These are phyloP conservation scores for Phellopilus nigrolimitatus DNA, from an alignment of 1,284 basidiomycete species.

Conservation along the genomic window DNA sequence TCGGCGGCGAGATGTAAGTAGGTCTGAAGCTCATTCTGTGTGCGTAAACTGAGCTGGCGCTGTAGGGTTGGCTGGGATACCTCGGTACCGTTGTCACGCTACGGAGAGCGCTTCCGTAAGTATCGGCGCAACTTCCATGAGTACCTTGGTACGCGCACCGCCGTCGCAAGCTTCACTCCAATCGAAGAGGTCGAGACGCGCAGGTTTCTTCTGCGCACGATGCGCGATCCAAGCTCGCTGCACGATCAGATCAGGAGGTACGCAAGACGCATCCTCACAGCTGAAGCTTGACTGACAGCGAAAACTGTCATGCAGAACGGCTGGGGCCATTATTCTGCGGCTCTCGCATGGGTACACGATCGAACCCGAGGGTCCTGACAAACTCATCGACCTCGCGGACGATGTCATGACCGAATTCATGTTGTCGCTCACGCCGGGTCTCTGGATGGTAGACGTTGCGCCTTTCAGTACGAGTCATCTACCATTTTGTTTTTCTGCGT, in stretches of 20 bases:
- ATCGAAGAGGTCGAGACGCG: slow-evolving; percentile 12
- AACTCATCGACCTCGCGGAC: slow-evolving; percentile 16
- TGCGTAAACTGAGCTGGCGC: too few species aligned
- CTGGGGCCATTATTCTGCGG: slow-evolving; percentile 18
- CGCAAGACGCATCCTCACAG: neutral
- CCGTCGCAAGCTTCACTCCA: slow-evolving; percentile 8
- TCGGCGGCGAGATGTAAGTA: slow-evolving; percentile 18
- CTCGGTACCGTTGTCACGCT: slow-evolving; percentile 11
- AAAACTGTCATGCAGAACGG: slow-evolving; percentile 3
- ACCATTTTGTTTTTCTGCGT: neutral
- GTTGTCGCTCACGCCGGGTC: slow-evolving; percentile 17
- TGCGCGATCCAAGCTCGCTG: slow-evolving; percentile 9
- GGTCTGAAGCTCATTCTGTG: too few species aligned
- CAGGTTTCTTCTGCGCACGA: slow-evolving; percentile 9
- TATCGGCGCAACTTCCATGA: slow-evolving; percentile 11
- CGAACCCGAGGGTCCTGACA: slow-evolving; percentile 15
- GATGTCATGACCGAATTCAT: slow-evolving; percentile 20
- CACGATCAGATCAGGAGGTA: slow-evolving; percentile 16
- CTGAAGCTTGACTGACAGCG: too few species aligned
- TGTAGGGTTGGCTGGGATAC: slow-evolving; percentile 18
- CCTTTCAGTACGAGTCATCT: slow-evolving; percentile 18
- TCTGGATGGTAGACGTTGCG: slow-evolving; percentile 21
- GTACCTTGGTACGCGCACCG: slow-evolving; percentile 11
- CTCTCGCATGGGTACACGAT: slow-evolving; percentile 22
- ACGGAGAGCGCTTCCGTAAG: slow-evolving; percentile 10